These are phyloP conservation scores for Xylaria venustula DNA, from an alignment of 495 filamentous ascomycete species.

Conservation along the genomic window DNA sequence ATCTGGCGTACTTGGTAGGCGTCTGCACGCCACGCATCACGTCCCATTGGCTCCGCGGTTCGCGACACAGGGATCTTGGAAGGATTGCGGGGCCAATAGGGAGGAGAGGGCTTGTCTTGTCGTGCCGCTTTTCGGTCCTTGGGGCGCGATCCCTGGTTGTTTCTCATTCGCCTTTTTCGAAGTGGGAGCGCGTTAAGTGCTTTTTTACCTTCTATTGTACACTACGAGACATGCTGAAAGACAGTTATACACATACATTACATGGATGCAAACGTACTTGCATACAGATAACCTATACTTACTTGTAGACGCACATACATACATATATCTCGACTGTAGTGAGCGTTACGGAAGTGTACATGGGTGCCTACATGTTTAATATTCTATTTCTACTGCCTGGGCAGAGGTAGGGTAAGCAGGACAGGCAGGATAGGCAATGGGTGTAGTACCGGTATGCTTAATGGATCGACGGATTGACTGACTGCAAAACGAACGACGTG, in stretches of 20 bases:
- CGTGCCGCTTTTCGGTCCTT: constrained; percentile 20
- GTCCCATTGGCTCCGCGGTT: constrained; percentile 11
- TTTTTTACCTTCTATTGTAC: background rate
- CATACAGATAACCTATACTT: constrained; percentile 22
- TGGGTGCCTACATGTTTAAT: constrained; percentile 7
- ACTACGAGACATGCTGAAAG: background rate
- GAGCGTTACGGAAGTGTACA: constrained; percentile 7
- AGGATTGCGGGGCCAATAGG: constrained; percentile 39
- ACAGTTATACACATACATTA: too few relatives aligned
- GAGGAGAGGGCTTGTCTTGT: too few relatives aligned
- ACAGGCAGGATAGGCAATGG: too few relatives aligned
- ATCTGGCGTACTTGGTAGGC: too few relatives aligned
- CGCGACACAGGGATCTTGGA: constrained; percentile 31
- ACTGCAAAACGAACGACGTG: too few relatives aligned
- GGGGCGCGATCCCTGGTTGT: constrained; percentile 1
- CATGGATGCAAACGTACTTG: too few relatives aligned
- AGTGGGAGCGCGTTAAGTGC: constrained; percentile 2
- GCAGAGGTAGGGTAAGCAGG: too few relatives aligned
- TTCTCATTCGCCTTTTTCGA: background rate
- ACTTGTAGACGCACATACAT: constrained; percentile 3
- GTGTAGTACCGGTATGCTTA: too few relatives aligned
- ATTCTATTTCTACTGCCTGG: too few relatives aligned
- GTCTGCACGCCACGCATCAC: too few relatives aligned
- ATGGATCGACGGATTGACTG: too few relatives aligned
- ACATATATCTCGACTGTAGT: background rate